phyloP scores from a whole-genome alignment of 2,329 filamentous ascomycete genomes.

The Trichoderma atroviride region DNA sequence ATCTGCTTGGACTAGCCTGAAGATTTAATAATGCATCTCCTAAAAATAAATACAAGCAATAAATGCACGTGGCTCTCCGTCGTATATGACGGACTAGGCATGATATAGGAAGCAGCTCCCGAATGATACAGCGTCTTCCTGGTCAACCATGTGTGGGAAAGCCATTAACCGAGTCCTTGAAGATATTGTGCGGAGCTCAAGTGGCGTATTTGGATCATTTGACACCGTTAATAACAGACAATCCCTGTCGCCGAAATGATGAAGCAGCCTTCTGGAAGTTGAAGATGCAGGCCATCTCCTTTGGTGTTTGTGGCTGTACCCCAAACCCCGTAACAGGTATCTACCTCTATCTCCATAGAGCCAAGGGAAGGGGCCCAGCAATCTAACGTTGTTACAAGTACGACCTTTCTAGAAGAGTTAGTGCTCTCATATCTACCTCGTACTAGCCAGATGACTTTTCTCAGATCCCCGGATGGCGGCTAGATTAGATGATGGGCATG shows the following conservation, averaged over 20 bases:
- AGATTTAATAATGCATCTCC: conserved; percentile 5
- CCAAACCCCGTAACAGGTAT: conserved; percentile 1
- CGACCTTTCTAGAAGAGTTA: background rate
- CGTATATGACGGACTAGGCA: background rate
- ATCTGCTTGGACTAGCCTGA: background rate
- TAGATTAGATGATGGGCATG: background rate
- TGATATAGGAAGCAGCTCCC: background rate
- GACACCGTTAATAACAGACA: background rate
- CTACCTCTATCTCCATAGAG: conserved; percentile 1
- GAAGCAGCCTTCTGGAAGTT: conserved; percentile 23
- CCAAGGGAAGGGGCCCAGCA: background rate
- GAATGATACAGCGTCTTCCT: background rate
- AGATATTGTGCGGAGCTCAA: background rate
- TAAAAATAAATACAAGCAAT: conserved; percentile 6
- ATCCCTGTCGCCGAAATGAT: conserved; percentile 23
- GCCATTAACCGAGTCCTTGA: background rate
- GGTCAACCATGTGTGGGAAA: background rate
- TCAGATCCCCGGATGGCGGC: conserved; percentile 17
- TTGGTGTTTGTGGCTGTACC: conserved; percentile 1
- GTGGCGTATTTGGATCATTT: background rate
- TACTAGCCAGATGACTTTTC: background rate
- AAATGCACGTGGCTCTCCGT: conserved; percentile 16
- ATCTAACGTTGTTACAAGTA: background rate
- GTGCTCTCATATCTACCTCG: too few species aligned
- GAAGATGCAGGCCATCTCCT: conserved; percentile 9